Evolutionary conservation across 371 early-diverging fungal species (phyloP), one percentile per base, ranked within the genome.

Genomic region (Rhizopus sp.): DNA sequence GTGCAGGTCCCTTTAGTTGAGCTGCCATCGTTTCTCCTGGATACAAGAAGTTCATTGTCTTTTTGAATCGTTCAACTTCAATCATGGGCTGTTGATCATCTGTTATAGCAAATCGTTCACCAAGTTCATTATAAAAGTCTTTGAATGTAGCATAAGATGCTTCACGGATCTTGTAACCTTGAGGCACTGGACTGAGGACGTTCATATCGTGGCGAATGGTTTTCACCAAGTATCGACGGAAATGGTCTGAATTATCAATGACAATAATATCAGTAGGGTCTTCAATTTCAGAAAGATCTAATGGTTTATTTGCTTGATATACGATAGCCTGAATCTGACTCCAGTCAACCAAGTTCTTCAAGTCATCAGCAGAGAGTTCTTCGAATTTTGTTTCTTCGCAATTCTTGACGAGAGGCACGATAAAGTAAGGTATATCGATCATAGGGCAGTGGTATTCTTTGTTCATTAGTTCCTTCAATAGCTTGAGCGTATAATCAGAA

Each of bases 151-250:
- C 42, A 50, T 73, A 78, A 7, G 73, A 80, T 7, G 37, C 48
- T 63, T 78, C 79, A 39, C 78, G 68, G 10, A 67, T 57, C 12
- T 59, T 56, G 41, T 56, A 48, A 7, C 63, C 65, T 4, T 54
- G 30, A 1, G 78, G 72, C 10, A 78, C 49, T 3, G 66, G 55
- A 9, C 80, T 71, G 17, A 45, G 17, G 9, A 84, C 85, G 0
- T 52, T 69, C 57, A 77, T 37, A 35, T 82, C 79, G 16, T 62
- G 17, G 9, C 79, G 53, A 17, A 89, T 72, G 0, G 68, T 57
- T 13, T 65, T 64, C 4, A 90, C 67, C 56, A 82, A 73, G 61
- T 89, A 91, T 32, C 83, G 76, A 12, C 89, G 80, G 8, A 63
- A 47, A 31, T 78, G 75, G 34, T 86, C 84, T 7, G 77, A 63